Base-by-base conservation (phyloP, 345 rosid species). In the Hypericum androsaemum region DNA sequence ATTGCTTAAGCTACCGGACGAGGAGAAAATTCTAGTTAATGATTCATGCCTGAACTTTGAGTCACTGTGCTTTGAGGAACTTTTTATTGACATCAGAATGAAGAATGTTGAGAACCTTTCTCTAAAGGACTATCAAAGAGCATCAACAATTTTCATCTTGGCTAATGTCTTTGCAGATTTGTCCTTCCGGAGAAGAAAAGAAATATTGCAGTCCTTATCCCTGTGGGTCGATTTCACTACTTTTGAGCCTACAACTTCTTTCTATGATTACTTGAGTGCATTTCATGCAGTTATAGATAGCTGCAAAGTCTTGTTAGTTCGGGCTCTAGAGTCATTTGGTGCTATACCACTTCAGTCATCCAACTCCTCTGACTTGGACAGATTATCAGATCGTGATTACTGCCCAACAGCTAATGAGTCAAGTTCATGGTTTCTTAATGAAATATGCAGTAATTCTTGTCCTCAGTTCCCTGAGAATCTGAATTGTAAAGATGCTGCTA, bases 41-140 rank as follows among this genome's bases (percentile, higher is more conserved):
- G 80, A 82, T 63, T 57, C 76, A 10, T 78, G 85, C 63, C 79
- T 73, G 51, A 74, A 73, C 69, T 86, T 86, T 55, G 95, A 86
- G 66, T 75, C 85, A 16, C 60, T 86, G 49, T 86, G 95, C 74
- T 86, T 82, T 58, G 75, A 75, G 57, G 88, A 80, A 67, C 88
- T 86, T 39, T 72, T 80, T 58, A 64, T 40, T 51, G 61, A 70
- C 56, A 75, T 86, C 46, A 62, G 72, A 58, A 68, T 61, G 57
- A 67, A 61, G 64, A 55, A 64, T 12, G 74, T 67, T 2, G 63
- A 44, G 59, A 77, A 63, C 56, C 38, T 57, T 43, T 68, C 71
- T 66, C 53, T 57, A 41, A 73, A 74, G 48, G 64, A 50, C 38
- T 61, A 57, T 44, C 65, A 63, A 62, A 64, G 77, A 66, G 80